Evolutionary conservation across 2,329 filamentous ascomycete species (phyloP).

Genomic region (Nigrospora sphaerica): DNA sequence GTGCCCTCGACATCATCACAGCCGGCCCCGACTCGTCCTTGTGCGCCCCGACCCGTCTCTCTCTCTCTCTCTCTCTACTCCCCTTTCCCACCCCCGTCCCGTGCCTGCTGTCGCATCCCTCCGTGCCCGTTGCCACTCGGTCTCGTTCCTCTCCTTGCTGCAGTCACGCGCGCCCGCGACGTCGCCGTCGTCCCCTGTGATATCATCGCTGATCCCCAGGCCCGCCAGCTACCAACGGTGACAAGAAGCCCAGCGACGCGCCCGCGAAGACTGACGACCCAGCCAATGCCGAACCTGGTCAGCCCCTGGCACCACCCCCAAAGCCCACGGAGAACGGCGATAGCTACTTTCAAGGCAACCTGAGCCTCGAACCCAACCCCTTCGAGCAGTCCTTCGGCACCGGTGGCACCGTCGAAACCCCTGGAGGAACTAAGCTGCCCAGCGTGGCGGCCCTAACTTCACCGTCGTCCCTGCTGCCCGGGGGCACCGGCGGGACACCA

Average conservation of each 20-base stretch:
- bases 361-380: conserved; percentile 85
- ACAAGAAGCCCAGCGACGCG: conserved; percentile 37
- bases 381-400: conserved; percentile 90
- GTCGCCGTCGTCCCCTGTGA: not conserved
- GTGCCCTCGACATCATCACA: conserved; percentile 3
- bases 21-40: too few relatives aligned
- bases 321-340: conserved; percentile 43
- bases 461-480: conserved; percentile 72
- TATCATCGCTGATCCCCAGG: not conserved
- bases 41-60: not conserved
- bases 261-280: conserved; percentile 40
- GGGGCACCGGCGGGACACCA: conserved; percentile 64
- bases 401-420: conserved; percentile 63
- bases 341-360: conserved; percentile 62
- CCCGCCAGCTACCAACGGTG: conserved; percentile 31
- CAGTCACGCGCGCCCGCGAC: not conserved
- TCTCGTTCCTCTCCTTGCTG: not conserved
- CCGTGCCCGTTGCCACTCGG: not conserved
- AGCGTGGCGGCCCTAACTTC: conserved; percentile 88
- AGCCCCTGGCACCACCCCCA: conserved; percentile 64
- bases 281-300: conserved; percentile 51
- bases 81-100: not conserved
- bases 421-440: conserved; percentile 75
- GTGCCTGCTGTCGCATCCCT: not conserved
- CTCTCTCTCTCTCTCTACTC: not conserved